Conservation (phyloP, 805 yeast species). For the Hanseniaspora vineae region DNA sequence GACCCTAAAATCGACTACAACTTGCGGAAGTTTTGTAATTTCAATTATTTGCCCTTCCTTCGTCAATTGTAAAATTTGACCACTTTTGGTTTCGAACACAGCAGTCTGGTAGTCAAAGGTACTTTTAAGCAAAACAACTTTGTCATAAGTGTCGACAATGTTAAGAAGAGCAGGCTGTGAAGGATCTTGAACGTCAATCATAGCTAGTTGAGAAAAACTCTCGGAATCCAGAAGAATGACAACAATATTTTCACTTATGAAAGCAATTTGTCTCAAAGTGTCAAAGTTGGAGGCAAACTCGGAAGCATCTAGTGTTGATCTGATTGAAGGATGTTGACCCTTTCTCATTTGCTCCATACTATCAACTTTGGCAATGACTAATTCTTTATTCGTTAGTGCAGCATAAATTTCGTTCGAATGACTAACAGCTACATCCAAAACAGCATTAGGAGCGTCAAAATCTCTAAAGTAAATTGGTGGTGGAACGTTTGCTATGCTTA, state of each 20-base stretch:
- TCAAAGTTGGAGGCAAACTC: constrained; percentile 31
- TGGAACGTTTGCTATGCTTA: constrained; percentile 77
- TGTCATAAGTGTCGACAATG: constrained; percentile 33
- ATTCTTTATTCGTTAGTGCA: constrained; percentile 34
- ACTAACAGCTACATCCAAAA: constrained; percentile 54
- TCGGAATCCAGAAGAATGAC: constrained; percentile 51
- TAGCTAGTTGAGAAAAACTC: constrained; percentile 34
- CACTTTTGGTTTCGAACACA: constrained; percentile 52
- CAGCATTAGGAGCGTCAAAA: constrained; percentile 38
- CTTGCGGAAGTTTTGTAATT: constrained; percentile 48
- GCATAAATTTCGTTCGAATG: constrained; percentile 47
- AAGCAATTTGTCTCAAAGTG: constrained; percentile 49
- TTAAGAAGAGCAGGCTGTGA: constrained; percentile 29
- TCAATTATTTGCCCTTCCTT: constrained; percentile 17
- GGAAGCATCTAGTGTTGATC: constrained; percentile 8
- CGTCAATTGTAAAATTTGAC: constrained; percentile 36
- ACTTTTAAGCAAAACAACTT: constrained; percentile 43
- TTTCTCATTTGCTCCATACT: constrained; percentile 29
- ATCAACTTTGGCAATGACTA: constrained; percentile 37
- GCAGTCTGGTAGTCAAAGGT: constrained; percentile 38
- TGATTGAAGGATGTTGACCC: constrained; percentile 34
- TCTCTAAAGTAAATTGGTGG: constrained; percentile 82
- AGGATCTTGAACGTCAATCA: constrained; percentile 34
- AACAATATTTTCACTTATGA: constrained; percentile 36
- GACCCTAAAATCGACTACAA: constrained; percentile 51